Evolutionary conservation across 805 yeast genomes (phyloP), one percentile per base, ranked within the genome.

Genomic region (Barnettozyma californica): DNA sequence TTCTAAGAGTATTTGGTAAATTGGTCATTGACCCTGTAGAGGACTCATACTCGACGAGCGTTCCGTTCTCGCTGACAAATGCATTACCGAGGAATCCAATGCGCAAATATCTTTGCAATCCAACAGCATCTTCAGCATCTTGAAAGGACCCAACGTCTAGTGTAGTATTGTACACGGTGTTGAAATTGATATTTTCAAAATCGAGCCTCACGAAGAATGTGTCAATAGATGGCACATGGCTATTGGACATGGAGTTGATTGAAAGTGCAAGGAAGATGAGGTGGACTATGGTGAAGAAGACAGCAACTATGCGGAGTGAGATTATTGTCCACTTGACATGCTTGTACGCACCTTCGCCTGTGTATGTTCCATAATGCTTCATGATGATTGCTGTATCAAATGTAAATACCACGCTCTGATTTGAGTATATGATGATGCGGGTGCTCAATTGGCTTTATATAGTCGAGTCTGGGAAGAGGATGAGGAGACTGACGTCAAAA

Each of bases 71-170:
- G 23, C n/a, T 25, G 19, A 18, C 45, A 31, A 13, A 20, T 4
- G 33, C 45, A 43, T 34, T 31, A 9, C 45, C 45, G n/a, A 43
- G 36, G n/a, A 16, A 43, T 21, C 45, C 45, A 34, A 43, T 25
- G 11, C 40, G 36, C 16, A 33, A 13, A 21, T 33, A 43, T 35
- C 45, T 43, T 2, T 21, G 9, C 26, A 43, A 18, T n/a, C 39
- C 39, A 14, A 34, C 38, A 1, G 36, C 29, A 16, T 33, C 29
- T 20, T 33, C 14, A 8, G 45, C 45, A n/a, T 33, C 40, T n/a
- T 33, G 25, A 23, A 43, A 43, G 5, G 27, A 13, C 18, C 45
- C 45, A 20, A 16, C 18, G 26, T 23, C 38, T 21, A 29, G 23
- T 8, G 43, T 40, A 9, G 44, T 29, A n/a, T 43, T 43, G 39